These are phyloP conservation scores for Termitomyces sp. DNA, from an alignment of 768 basidiomycete species.

Conservation along the genomic window DNA sequence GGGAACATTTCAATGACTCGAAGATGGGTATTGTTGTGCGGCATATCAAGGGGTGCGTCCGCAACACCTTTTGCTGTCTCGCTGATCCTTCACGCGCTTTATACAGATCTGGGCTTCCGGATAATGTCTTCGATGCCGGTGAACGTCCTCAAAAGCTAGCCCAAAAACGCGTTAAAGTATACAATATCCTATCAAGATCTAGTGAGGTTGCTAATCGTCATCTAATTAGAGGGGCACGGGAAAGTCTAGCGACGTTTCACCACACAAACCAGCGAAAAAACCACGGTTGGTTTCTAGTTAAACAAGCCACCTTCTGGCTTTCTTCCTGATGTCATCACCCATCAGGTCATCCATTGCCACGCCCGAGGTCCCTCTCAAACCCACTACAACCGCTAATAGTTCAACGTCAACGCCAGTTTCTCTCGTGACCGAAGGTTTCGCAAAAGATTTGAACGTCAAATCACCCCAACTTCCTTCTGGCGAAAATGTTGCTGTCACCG, in stretches of 20 bases:
- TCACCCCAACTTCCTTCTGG: conserved; percentile 55
- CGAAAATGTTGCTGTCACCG: conserved; percentile 53
- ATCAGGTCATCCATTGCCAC: conserved; percentile 42
- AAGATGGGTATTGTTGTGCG: conserved; percentile 94
- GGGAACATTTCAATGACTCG: conserved; percentile 91
- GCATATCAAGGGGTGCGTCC: conserved; percentile 82
- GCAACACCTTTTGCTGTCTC: neutral
- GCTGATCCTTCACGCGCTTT: neutral
- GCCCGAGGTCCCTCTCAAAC: conserved; percentile 30
- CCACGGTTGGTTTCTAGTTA: conserved; percentile 58
- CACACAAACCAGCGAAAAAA: conserved; percentile 76
- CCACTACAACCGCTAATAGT: conserved; percentile 31
- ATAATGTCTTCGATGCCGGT: conserved; percentile 76
- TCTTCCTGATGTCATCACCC: conserved; percentile 19
- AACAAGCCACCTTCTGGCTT: conserved; percentile 18
- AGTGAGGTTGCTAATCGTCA: conserved; percentile 4
- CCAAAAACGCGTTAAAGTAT: conserved; percentile 73
- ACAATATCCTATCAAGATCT: conserved; percentile 6
- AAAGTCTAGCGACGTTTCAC: conserved; percentile 56
- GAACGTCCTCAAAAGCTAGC: conserved; percentile 68
- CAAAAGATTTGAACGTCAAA: conserved; percentile 46
- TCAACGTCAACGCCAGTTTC: conserved; percentile 24
- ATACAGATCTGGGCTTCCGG: conserved; percentile 65
- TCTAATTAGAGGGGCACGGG: conserved; percentile 42
- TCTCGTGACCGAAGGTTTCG: conserved; percentile 27